Conservation (phyloP, 176 grass and related monocot species). For the Eleusine indica region DNA sequence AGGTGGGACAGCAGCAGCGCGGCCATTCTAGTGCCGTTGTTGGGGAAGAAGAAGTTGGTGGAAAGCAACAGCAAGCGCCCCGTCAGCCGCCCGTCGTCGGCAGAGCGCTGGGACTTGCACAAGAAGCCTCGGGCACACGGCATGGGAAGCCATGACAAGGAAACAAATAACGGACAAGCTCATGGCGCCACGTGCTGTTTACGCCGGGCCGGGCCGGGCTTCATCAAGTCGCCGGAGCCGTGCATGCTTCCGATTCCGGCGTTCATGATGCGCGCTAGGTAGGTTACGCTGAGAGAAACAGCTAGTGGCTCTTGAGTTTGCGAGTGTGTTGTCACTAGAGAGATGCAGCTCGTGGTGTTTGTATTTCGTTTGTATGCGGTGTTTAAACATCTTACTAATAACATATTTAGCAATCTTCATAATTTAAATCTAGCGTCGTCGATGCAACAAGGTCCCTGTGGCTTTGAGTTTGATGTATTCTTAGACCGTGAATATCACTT, state of each 20-base stretch:
- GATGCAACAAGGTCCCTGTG: too few relatives aligned
- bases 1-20: neutral
- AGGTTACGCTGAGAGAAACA: neutral
- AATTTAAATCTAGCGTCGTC: too few relatives aligned
- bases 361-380: too few relatives aligned
- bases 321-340: neutral
- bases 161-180: neutral
- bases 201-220: neutral
- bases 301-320: neutral
- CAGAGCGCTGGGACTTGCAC: neutral
- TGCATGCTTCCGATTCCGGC: neutral
- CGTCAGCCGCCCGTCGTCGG: neutral
- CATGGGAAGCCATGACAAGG: neutral
- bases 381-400: too few relatives aligned
- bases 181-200: neutral
- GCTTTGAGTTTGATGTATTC: too few relatives aligned
- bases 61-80: neutral
- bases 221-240: neutral
- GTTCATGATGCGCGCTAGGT: neutral
- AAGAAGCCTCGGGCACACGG: neutral
- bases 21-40: neutral
- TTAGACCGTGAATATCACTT: too few relatives aligned
- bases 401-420: too few relatives aligned
- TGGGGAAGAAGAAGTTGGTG: too few relatives aligned
- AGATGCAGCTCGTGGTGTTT: neutral